phyloP scores from a whole-genome alignment of 176 grass and related monocot genomes.

The Sorghum bicolor region Sorghum_bicolor_NCBIv3 NC_012870.2:67552501-67553000 shows the following conservation, averaged over 20 bases:
- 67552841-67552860: background rate
- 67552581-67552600: background rate
- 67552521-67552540: background rate
- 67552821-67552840: background rate
- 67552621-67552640: background rate
- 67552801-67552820: background rate
- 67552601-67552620: background rate
- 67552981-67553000: constrained; percentile 70
- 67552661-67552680: background rate
- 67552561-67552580: background rate
- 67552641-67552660: background rate
- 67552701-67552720: background rate
- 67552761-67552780: background rate
- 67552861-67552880: background rate
- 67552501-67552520: background rate
- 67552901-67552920: constrained; percentile 81
- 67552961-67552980: constrained; percentile 70
- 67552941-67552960: constrained; percentile 81
- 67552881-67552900: background rate
- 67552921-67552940: constrained; percentile 87
- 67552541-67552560: background rate
- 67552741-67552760: background rate
- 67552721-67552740: constrained; percentile 1
- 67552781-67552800: background rate
- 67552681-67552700: background rate